Evolutionary conservation across 805 yeast genomes (phyloP).

Genomic region (Teunomyces aglyptinius): DNA sequence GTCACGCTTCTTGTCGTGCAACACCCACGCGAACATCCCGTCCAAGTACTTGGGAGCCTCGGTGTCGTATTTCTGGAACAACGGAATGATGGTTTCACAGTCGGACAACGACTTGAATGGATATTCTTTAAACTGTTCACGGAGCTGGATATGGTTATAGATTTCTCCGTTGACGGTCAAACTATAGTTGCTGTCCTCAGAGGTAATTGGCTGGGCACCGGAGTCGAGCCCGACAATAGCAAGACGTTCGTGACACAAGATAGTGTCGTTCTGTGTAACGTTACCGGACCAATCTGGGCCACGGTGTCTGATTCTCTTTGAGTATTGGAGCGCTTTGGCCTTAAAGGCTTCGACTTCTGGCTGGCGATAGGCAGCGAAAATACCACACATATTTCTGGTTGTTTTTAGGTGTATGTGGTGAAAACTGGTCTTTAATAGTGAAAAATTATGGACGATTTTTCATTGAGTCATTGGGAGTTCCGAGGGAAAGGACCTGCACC

Average conservation of each 20-base stretch:
- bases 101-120: conserved; percentile 82
- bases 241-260: conserved; percentile 91
- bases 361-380: conserved; percentile 87
- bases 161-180: conserved; percentile 97
- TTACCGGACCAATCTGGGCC: conserved; percentile 99
- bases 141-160: conserved; percentile 89
- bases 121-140: conserved; percentile 74
- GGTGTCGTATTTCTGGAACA: conserved; percentile 78
- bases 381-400: conserved; percentile 80
- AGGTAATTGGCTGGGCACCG: conserved; percentile 96
- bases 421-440: not conserved
- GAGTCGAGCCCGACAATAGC: conserved; percentile 96
- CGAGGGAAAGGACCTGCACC: not conserved
- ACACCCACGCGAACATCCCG: conserved; percentile 97
- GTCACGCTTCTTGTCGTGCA: conserved; percentile 81
- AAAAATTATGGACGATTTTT: conserved; percentile 5
- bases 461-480: conserved; percentile 2
- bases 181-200: conserved; percentile 67
- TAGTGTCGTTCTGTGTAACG: conserved; percentile 71
- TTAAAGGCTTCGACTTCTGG: conserved; percentile 79
- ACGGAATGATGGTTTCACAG: conserved; percentile 97
- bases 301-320: conserved; percentile 95
- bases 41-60: conserved; percentile 93
- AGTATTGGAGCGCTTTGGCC: conserved; percentile 80
- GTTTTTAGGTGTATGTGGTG: not conserved